These are phyloP conservation scores for Pneumocystis wakefieldiae DNA, from an alignment of 1,139 yeast species.

Conservation along the genomic window DNA sequence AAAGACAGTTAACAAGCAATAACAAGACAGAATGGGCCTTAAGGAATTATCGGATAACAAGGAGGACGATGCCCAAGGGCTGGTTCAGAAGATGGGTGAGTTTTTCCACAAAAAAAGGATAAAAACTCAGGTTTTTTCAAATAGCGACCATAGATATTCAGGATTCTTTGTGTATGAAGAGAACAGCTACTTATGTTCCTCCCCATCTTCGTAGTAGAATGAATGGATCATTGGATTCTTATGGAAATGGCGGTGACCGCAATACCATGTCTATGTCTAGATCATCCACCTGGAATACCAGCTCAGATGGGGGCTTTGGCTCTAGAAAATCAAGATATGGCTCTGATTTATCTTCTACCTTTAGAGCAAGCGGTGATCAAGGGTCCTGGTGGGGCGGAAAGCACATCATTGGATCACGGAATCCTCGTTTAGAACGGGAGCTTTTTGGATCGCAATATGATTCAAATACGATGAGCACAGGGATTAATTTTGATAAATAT, in stretches of 20 bases:
- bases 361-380: background rate
- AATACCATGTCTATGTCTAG: background rate
- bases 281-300: background rate
- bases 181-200: conserved; percentile 1
- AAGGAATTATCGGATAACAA: background rate
- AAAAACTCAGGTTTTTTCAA: background rate
- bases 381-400: conserved; percentile 80
- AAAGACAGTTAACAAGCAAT: background rate
- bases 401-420: conserved; percentile 69
- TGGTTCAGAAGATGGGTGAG: background rate
- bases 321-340: background rate
- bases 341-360: background rate
- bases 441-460: conserved; percentile 83
- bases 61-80: background rate
- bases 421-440: conserved; percentile 58
- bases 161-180: background rate
- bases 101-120: background rate
- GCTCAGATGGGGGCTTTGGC: background rate
- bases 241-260: background rate
- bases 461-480: conserved; percentile 61
- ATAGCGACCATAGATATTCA: background rate
- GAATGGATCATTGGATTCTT: background rate
- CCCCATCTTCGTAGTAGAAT: conserved; percentile 11
- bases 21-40: background rate
- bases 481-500: conserved; percentile 95